A percentile compares a stretch with the other conserved stretches of the same genome.
These are phyloP conservation scores for Colletotrichum filicis DNA, from an alignment of 2,329 filamentous ascomycete genomes.

Conservation along the genomic window DNA sequence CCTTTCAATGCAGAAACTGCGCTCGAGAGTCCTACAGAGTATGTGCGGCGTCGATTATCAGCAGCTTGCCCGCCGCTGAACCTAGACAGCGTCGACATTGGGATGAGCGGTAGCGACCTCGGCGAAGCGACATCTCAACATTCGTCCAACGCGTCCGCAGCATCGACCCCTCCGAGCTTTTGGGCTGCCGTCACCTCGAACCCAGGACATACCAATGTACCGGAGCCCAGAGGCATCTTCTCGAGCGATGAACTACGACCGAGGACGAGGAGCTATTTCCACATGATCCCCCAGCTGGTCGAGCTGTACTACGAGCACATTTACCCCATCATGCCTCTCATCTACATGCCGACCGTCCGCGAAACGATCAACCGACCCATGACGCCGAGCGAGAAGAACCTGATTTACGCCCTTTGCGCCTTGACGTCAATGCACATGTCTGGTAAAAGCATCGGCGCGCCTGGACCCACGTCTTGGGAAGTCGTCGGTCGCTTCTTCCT, in stretches of 20 bases:
- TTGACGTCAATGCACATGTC: conserved; percentile 63
- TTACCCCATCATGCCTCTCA: conserved; percentile 72
- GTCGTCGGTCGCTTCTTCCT: conserved; percentile 65
- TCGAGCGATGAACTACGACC: conserved; percentile 56
- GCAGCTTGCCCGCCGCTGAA: conserved; percentile 36
- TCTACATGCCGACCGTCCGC: conserved; percentile 66
- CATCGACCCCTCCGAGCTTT: conserved; percentile 41
- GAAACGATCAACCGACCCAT: conserved; percentile 57
- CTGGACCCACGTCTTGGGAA: conserved; percentile 55
- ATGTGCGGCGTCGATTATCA: conserved; percentile 37
- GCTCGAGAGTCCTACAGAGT: conserved; percentile 48
- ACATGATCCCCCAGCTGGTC: conserved; percentile 64
- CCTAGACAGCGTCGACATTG: conserved; percentile 34
- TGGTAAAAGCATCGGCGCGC: conserved; percentile 52
- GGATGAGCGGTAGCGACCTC: conserved; percentile 33
- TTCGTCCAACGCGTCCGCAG: conserved; percentile 37
- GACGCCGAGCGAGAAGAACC: conserved; percentile 52
- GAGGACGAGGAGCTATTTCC: conserved; percentile 53
- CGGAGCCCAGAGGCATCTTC: conserved; percentile 51
- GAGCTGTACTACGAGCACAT: conserved; percentile 72
- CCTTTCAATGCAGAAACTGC: conserved; percentile 30
- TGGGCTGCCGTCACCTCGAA: conserved; percentile 45
- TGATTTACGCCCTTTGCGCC: conserved; percentile 68
- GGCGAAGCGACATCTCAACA: conserved; percentile 28
- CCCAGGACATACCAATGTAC: conserved; percentile 39